These are phyloP conservation scores for Berkeleyomyces basicola DNA, from an alignment of 2,329 filamentous ascomycete genomes.

Conservation along the genomic window DNA sequence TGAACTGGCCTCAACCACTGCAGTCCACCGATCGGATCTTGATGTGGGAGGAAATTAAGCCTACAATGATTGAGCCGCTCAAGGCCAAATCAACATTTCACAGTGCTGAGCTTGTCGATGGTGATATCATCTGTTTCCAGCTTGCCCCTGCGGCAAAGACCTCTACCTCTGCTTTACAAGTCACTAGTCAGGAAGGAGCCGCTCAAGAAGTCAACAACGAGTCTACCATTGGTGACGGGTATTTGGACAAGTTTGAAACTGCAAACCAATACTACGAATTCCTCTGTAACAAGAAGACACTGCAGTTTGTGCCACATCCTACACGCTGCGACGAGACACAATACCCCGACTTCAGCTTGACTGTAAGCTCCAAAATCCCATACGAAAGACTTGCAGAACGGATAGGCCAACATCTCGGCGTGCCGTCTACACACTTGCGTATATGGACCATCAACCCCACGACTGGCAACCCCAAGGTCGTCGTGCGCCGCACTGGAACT, in stretches of 20 bases:
- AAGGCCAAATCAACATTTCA: conserved; percentile 82
- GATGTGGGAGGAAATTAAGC: conserved; percentile 97
- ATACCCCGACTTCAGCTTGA: conserved; percentile 54
- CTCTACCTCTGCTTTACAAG: not conserved
- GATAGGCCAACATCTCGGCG: conserved; percentile 59
- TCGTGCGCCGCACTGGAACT: conserved; percentile 56
- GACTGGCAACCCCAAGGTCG: conserved; percentile 58
- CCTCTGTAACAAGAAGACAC: conserved; percentile 62
- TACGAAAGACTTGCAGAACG: conserved; percentile 79
- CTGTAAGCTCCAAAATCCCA: conserved; percentile 70
- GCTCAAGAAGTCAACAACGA: not conserved
- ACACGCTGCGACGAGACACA: conserved; percentile 36
- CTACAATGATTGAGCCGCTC: conserved; percentile 88
- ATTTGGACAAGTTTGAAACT: conserved; percentile 43
- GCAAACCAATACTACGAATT: conserved; percentile 87
- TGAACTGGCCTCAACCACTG: conserved; percentile 71
- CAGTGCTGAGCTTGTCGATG: conserved; percentile 87
- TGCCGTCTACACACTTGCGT: conserved; percentile 73
- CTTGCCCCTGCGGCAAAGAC: not conserved
- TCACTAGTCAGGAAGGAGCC: not conserved
- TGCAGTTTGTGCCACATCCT: conserved; percentile 60
- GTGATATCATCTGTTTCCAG: conserved; percentile 94
- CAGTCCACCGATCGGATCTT: conserved; percentile 41
- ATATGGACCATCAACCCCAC: conserved; percentile 74
- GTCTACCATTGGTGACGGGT: conserved; percentile 11